These are phyloP conservation scores for Saccharomycopsis hybrid DNA, from an alignment of 1,139 yeast genomes.

Conservation along the genomic window DNA sequence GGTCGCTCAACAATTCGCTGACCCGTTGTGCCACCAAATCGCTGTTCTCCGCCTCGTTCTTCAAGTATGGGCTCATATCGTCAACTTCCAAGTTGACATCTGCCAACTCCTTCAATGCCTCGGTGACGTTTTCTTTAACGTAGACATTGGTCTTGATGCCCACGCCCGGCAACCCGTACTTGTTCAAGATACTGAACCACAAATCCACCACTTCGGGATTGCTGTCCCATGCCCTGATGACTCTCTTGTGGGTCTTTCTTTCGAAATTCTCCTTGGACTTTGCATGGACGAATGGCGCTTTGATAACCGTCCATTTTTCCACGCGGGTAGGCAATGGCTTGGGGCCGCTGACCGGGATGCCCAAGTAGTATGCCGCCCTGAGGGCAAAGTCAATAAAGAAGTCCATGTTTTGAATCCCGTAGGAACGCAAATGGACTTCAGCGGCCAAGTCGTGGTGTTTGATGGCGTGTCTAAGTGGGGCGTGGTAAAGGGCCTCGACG, in stretches of 20 bases:
- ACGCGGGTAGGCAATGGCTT: constrained; percentile 63
- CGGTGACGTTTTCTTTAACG: constrained; percentile 49
- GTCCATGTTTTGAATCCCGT: constrained; percentile 61
- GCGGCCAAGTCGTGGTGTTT: constrained; percentile 71
- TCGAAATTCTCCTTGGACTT: constrained; percentile 92
- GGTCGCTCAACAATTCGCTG: constrained; percentile 60
- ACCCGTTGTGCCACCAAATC: constrained; percentile 71
- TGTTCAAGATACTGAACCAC: constrained; percentile 73
- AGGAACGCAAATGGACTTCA: constrained; percentile 66
- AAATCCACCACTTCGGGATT: constrained; percentile 79
- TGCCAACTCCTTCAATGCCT: constrained; percentile 30
- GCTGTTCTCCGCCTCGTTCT: constrained; percentile 29
- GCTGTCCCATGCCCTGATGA: constrained; percentile 74
- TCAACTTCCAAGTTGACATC: constrained; percentile 25
- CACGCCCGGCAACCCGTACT: constrained; percentile 75
- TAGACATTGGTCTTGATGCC: constrained; percentile 72
- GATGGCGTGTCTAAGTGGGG: constrained; percentile 65
- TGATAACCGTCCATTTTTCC: constrained; percentile 89
- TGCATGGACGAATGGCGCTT: constrained; percentile 92
- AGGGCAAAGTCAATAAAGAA: constrained; percentile 80
- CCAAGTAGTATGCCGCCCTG: constrained; percentile 84
- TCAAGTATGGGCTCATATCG: constrained; percentile 19
- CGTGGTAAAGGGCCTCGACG: constrained; percentile 75
- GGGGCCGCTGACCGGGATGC: constrained; percentile 74
- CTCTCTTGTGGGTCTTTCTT: constrained; percentile 74